Conservation (phyloP, 2,329 filamentous ascomycete genomes). For the Cercospora sp. region DNA sequence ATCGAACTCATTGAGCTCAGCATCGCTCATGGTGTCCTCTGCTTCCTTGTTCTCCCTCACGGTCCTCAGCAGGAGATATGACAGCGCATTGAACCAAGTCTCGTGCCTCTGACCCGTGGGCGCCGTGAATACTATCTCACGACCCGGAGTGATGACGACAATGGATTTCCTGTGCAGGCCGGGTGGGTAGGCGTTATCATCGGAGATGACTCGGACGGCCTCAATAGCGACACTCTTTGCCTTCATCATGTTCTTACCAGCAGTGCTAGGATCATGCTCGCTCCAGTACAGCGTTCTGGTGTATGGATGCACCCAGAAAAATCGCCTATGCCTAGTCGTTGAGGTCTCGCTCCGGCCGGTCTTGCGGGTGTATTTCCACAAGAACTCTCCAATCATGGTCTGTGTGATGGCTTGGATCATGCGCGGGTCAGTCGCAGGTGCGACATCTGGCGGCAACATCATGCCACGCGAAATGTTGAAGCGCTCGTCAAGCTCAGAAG, state of each 20-base stretch:
- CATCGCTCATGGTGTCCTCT: constrained; percentile 58
- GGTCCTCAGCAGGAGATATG: constrained; percentile 82
- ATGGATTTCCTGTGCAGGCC: constrained; percentile 93
- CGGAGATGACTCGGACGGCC: constrained; percentile 84
- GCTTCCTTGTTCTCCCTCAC: constrained; percentile 49
- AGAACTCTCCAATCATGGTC: constrained; percentile 98
- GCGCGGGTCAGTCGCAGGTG: constrained; percentile 76
- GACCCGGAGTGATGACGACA: constrained; percentile 82
- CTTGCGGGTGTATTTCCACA: constrained; percentile 99
- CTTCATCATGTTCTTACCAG: constrained; percentile 73
- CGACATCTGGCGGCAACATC: constrained; percentile 61
- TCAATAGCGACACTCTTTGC: constrained; percentile 93
- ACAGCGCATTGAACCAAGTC: constrained; percentile 97
- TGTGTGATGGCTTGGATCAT: constrained; percentile 99
- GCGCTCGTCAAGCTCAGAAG: constrained; percentile 84
- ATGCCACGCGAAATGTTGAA: constrained; percentile 72
- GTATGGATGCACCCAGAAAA: constrained; percentile 99
- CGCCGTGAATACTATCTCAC: constrained; percentile 90
- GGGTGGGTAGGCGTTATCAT: constrained; percentile 93
- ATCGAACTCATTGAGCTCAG: constrained; percentile 77
- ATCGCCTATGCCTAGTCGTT: constrained; percentile 83
- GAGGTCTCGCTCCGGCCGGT: constrained; percentile 86
- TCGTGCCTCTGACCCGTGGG: constrained; percentile 92
- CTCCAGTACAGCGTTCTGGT: constrained; percentile 97
- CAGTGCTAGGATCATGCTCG: constrained; percentile 77